Evolutionary conservation across 257 asterid species (phyloP), one percentile per base, ranked within the genome.

Genomic region (Solanum sejunctum): DNA sequence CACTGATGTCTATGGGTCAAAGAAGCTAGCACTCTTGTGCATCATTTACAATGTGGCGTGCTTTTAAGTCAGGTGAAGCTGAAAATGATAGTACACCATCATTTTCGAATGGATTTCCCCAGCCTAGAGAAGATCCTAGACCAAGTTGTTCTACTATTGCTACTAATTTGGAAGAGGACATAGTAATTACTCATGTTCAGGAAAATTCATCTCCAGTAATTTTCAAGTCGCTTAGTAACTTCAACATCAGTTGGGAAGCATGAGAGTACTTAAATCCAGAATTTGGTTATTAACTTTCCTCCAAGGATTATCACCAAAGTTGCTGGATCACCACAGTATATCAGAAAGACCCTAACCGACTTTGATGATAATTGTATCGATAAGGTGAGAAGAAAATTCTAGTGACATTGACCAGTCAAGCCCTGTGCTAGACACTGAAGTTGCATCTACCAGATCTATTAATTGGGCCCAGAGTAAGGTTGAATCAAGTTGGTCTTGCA

Each of bases 1-100:
- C 97, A 28, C 84, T 97, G 92, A 92, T 97, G 98, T 95, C 99
- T 20, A 82, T 97, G 61, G 98, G 98, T 67, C 98, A 28, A 28
- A 28, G 90, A 88, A 97, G 98, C n/a, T 98, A 97, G 47, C 93
- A 92, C 73, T 95, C 99, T 83, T 94, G 99, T 73, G 94, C 97
- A 63, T 97, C 99, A 2, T 95, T 97, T 92, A 94, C 99, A 5
- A 94, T 92, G 98, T 82, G 98, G 45, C 93, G 85, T 36, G 96
- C 95, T 73, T 97, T 97, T 83, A 97, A 95, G 93, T 63, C 94
- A 23, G 83, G 91, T 0, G 95, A 87, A 87, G 91, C 90, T 61
- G 95, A 93, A 82, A 93, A 87, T 16, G 94, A 90, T 17, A 92
- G 89, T 84, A 91, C 94, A 11, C 91, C 95, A 67, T 80, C 97